Percentiles rank a stretch among this genome's conserved stretches.
phyloP scores from a whole-genome alignment of 2,329 filamentous ascomycete genomes.

The Fusarium buxicola region DNA sequence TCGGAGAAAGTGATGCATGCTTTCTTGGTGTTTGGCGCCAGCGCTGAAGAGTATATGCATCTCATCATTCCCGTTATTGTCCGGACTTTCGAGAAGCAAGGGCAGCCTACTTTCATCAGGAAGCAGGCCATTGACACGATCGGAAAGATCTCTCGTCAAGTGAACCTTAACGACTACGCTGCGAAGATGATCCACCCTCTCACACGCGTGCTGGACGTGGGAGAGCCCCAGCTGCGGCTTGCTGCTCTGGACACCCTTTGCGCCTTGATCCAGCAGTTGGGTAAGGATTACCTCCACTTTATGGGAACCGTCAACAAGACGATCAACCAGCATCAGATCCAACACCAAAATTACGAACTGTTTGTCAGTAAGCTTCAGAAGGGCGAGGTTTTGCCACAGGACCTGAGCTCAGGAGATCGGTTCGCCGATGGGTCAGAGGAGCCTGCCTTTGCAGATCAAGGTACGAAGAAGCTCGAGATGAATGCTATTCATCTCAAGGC shows the following conservation, averaged over 20 bases:
- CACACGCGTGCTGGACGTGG: slow-evolving; percentile 80
- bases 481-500: slow-evolving; percentile 97
- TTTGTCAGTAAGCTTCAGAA: slow-evolving; percentile 94
- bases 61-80: slow-evolving; percentile 97
- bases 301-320: slow-evolving; percentile 93
- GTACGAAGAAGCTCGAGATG: slow-evolving; percentile 93
- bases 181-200: slow-evolving; percentile 96
- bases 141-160: slow-evolving; percentile 92
- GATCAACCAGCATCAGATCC: slow-evolving; percentile 81
- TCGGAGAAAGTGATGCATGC: slow-evolving; percentile 94
- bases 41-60: slow-evolving; percentile 99
- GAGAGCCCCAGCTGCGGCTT: slow-evolving; percentile 78
- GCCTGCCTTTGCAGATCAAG: slow-evolving; percentile 82
- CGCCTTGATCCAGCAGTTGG: slow-evolving; percentile 94
- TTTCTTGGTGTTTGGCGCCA: slow-evolving; percentile 94
- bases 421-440: slow-evolving; percentile 86
- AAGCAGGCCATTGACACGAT: slow-evolving; percentile 95
- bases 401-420: slow-evolving; percentile 86
- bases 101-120: slow-evolving; percentile 81
- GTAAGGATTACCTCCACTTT: slow-evolving; percentile 95
- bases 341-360: slow-evolving; percentile 91
- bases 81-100: slow-evolving; percentile 89
- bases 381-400: slow-evolving; percentile 93
- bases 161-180: slow-evolving; percentile 97
- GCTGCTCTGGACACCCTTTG: slow-evolving; percentile 94